Percentiles rank a stretch among this genome's conserved stretches.
Evolutionary conservation across 2,329 filamentous ascomycete species (phyloP).

Genomic region (Madurella mycetomatis): DNA sequence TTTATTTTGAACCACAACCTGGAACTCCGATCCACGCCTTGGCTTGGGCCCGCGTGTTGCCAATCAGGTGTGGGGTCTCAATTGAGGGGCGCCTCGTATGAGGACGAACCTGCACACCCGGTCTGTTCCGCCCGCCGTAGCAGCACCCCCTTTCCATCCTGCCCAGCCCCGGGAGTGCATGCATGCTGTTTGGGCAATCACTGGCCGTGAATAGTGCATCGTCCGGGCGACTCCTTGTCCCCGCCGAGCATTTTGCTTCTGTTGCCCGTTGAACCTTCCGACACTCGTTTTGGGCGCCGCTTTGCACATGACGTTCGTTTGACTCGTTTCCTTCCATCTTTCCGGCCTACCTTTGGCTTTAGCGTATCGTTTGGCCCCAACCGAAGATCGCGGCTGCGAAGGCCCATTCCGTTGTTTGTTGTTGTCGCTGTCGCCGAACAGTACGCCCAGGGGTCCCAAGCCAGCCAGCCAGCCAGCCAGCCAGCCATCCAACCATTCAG

Average conservation of each 20-base stretch:
- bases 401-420: not conserved
- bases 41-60: slow-evolving; percentile 18
- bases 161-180: slow-evolving; percentile 12
- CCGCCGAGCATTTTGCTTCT: slow-evolving; percentile 16
- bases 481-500: not conserved
- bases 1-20: slow-evolving; percentile 25
- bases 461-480: not conserved
- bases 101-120: slow-evolving; percentile 14
- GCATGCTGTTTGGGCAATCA: slow-evolving; percentile 14
- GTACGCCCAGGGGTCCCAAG: not conserved
- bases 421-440: not conserved
- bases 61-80: slow-evolving; percentile 18
- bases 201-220: slow-evolving; percentile 15
- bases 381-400: not conserved
- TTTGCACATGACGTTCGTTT: slow-evolving; percentile 27
- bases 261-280: slow-evolving; percentile 7
- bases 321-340: slow-evolving; percentile 7
- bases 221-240: slow-evolving; percentile 15
- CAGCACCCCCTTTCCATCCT: slow-evolving; percentile 18
- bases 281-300: slow-evolving; percentile 29
- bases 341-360: slow-evolving; percentile 1
- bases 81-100: slow-evolving; percentile 23
- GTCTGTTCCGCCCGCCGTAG: slow-evolving; percentile 22
- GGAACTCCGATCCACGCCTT: slow-evolving; percentile 13
- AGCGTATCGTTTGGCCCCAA: not conserved